Evolutionary conservation across 148 eudicot species (phyloP).

Genomic region (Arctostaphylos glauca): DNA sequence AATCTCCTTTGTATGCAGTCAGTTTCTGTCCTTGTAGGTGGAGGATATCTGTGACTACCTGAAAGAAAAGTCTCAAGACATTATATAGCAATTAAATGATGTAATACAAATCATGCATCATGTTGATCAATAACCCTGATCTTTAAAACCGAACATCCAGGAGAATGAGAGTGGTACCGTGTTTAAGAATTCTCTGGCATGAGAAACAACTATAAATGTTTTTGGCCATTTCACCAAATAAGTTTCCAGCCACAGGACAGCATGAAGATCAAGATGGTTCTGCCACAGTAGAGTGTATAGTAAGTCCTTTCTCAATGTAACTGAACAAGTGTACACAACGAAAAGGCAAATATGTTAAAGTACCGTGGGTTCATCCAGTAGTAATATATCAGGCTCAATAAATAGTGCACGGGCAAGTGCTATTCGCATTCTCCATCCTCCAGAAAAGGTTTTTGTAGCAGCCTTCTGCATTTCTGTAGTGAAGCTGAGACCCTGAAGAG

Average conservation of each 20-base stretch:
- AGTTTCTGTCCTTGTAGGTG: conserved; percentile 84
- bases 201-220: conserved; percentile 97
- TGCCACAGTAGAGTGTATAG: conserved; percentile 31
- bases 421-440: conserved; percentile 99
- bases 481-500: conserved; percentile 92
- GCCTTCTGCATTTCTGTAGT: conserved; percentile 88
- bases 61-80: conserved; percentile 25
- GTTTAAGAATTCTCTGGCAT: conserved; percentile 98
- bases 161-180: conserved; percentile 41
- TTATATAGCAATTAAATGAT: neutral
- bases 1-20: conserved; percentile 73
- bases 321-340: conserved; percentile 8
- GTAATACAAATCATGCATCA: neutral
- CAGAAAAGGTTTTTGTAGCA: conserved; percentile 91
- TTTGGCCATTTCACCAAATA: conserved; percentile 96
- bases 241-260: conserved; percentile 92
- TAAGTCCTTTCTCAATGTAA: conserved; percentile 18
- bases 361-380: conserved; percentile 98
- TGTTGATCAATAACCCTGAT: neutral
- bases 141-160: neutral
- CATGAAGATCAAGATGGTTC: conserved; percentile 99
- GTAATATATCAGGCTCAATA: conserved; percentile 87
- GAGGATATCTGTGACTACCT: conserved; percentile 98
- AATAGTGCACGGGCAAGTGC: conserved; percentile 99
- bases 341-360: conserved; percentile 18